Conservation (phyloP, 768 basidiomycete genomes). For the Lactarius psammicola region DNA sequence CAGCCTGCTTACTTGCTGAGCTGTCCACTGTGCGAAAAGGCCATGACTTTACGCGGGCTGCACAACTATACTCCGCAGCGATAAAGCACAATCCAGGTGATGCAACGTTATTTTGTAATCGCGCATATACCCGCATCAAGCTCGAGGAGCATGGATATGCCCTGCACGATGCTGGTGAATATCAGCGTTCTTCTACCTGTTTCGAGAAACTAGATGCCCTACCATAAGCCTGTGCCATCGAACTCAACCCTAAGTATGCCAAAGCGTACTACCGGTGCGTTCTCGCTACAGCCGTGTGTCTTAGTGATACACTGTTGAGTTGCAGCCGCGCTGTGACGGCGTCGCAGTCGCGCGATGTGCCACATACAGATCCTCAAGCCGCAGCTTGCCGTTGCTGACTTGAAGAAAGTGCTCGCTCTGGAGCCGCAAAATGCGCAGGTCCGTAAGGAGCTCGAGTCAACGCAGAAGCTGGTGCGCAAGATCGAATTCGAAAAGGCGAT, state of each 20-base stretch:
- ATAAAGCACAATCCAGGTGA: slow-evolving; percentile 87
- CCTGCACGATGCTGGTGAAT: slow-evolving; percentile 79
- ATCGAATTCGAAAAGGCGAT: slow-evolving; percentile 97
- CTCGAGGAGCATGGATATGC: slow-evolving; percentile 94
- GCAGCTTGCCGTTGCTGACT: slow-evolving; percentile 81
- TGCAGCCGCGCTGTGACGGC: slow-evolving; percentile 12
- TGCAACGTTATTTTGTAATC: slow-evolving; percentile 90
- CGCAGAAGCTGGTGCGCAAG: slow-evolving; percentile 86
- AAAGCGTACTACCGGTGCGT: slow-evolving; percentile 85
- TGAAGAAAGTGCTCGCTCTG: slow-evolving; percentile 76
- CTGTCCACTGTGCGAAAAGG: slow-evolving; percentile 38
- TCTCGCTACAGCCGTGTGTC: neutral
- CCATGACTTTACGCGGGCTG: slow-evolving; percentile 76
- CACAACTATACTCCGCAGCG: slow-evolving; percentile 76
- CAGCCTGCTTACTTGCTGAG: slow-evolving; percentile 12
- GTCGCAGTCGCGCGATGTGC: slow-evolving; percentile 76
- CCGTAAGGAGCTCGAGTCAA: slow-evolving; percentile 75
- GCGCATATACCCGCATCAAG: slow-evolving; percentile 90
- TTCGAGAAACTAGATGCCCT: neutral
- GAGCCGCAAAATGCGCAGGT: slow-evolving; percentile 87
- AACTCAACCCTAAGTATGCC: slow-evolving; percentile 83
- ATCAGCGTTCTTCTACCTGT: neutral
- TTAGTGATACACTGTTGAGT: slow-evolving; percentile 5
- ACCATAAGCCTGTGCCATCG: slow-evolving; percentile 71
- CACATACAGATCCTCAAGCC: slow-evolving; percentile 88